These are phyloP conservation scores for Dactylis glomerata DNA, from an alignment of 176 grass and related monocot genomes.

Conservation along the genomic window DNA sequence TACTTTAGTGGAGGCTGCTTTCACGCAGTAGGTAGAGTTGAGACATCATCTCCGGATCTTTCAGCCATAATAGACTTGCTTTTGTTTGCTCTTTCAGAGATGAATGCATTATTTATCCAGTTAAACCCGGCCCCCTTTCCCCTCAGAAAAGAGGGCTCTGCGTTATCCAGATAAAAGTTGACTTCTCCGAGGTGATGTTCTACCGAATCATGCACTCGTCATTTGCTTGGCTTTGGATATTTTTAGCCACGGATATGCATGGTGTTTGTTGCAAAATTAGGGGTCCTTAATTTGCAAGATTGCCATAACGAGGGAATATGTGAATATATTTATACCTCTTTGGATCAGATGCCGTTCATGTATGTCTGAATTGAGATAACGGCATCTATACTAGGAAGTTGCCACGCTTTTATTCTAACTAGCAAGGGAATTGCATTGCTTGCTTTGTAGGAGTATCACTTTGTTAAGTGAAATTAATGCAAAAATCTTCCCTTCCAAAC, in stretches of 20 bases:
- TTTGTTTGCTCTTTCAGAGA: neutral
- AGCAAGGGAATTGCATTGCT: neutral
- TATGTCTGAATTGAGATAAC: neutral
- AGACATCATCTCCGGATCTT: slow-evolving; percentile 36
- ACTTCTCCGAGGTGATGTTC: slow-evolving; percentile 35
- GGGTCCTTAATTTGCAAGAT: neutral
- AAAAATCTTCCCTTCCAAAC: neutral
- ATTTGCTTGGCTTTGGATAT: neutral
- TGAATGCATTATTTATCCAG: slow-evolving; percentile 18
- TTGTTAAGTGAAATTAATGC: neutral
- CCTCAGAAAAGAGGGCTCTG: neutral
- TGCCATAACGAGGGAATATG: neutral
- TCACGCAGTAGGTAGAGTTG: slow-evolving; percentile 44
- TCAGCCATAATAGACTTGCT: neutral
- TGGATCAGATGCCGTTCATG: neutral
- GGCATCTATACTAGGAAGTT: neutral
- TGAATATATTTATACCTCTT: neutral
- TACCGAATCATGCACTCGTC: slow-evolving; percentile 22
- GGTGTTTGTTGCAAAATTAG: slow-evolving; percentile 11
- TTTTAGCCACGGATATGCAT: neutral
- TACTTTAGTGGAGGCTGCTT: slow-evolving; percentile 44
- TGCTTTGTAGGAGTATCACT: neutral
- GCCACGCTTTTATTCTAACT: neutral
- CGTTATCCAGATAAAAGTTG: slow-evolving; percentile 47
- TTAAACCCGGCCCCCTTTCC: slow-evolving; percentile 5